A percentile compares a stretch with the other conserved stretches of the same genome.
Evolutionary conservation across 208 protist genomes (phyloP).

Genomic region (Trypanosoma vivax): DNA sequence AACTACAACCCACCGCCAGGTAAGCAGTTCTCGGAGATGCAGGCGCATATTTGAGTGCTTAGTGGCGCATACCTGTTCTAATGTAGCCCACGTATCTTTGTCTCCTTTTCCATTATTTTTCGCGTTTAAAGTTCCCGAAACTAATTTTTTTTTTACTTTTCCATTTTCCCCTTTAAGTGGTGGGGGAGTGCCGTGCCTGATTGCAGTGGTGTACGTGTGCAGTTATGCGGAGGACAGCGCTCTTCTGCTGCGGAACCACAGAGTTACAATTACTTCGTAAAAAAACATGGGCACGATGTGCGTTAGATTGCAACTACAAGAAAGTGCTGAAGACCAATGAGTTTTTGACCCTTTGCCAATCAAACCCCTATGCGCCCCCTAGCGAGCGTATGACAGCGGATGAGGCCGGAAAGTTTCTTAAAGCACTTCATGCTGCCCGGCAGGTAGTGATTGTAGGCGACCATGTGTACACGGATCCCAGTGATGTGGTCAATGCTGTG

Average conservation of each 20-base stretch:
- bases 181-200: neutral
- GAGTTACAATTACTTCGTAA: constrained; percentile 11
- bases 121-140: neutral
- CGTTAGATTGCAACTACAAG: constrained; percentile 14
- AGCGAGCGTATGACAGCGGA: constrained; percentile 30
- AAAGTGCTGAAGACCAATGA: constrained; percentile 12
- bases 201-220: neutral
- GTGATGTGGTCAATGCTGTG: constrained; percentile 46
- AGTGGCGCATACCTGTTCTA: too few relatives aligned
- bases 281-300: constrained; percentile 14
- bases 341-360: constrained; percentile 39
- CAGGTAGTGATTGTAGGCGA: constrained; percentile 25
- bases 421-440: constrained; percentile 28
- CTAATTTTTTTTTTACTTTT: neutral
- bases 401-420: constrained; percentile 39
- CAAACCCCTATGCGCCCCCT: constrained; percentile 21
- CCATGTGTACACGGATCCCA: constrained; percentile 31
- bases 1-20: too few relatives aligned
- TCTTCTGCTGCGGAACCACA: neutral
- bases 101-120: constrained; percentile 2
- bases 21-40: too few relatives aligned
- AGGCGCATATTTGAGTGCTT: too few relatives aligned
- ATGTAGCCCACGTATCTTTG: neutral
- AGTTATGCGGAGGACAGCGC: constrained; percentile 4
- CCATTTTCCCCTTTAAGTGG: neutral